A percentile compares a stretch with the other conserved stretches of the same genome.
Evolutionary conservation across 2,329 filamentous ascomycete species (phyloP).

Genomic region (Colletotrichum chlorophyti): DNA sequence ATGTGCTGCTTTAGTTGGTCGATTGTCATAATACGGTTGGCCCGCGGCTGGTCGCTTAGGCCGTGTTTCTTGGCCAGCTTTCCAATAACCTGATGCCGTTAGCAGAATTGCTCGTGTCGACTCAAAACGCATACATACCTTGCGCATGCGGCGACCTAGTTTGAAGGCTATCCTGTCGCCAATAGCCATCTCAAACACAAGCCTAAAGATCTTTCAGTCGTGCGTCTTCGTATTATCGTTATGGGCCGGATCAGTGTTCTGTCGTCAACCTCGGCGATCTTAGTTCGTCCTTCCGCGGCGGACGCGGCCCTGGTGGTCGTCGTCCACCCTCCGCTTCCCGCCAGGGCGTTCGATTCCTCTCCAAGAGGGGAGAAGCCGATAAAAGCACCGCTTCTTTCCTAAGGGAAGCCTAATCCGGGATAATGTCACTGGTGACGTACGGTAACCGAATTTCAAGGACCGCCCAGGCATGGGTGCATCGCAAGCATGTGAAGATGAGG

Average conservation of each 20-base stretch:
- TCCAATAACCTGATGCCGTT: background rate
- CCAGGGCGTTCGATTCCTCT: too few species aligned
- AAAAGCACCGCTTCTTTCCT: too few species aligned
- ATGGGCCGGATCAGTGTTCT: too few species aligned
- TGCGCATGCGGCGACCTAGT: background rate
- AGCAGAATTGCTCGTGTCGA: background rate
- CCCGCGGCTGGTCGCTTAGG: background rate
- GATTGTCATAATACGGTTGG: background rate
- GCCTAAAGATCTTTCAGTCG: background rate
- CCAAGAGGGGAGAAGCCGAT: too few species aligned
- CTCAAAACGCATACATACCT: background rate
- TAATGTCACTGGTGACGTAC: background rate
- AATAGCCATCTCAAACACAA: background rate
- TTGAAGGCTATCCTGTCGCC: background rate
- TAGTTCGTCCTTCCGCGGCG: too few species aligned
- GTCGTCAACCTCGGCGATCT: too few species aligned
- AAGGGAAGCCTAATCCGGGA: background rate
- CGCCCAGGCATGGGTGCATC: background rate
- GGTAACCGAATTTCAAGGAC: too few species aligned
- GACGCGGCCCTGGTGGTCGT: too few species aligned
- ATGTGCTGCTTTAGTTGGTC: background rate
- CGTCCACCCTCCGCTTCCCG: too few species aligned
- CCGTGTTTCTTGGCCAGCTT: background rate
- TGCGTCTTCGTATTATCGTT: too few species aligned
- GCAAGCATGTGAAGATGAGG: background rate